Base-by-base conservation (phyloP, 2,329 filamentous ascomycete species). In the Sporothrix pallida region DNA sequence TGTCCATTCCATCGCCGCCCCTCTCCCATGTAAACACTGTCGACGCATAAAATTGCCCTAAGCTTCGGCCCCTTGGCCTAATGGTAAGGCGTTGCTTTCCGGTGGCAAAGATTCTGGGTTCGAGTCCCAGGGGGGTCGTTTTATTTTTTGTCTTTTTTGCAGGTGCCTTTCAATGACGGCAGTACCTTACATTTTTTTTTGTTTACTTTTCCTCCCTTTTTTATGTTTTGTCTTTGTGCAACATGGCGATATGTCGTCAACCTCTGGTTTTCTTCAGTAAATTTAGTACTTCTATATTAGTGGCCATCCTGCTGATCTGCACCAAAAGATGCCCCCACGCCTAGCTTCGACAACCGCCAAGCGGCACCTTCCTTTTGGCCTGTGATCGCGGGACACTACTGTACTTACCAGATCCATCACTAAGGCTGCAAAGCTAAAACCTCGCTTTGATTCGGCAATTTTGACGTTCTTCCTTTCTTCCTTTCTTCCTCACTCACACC, bases 21-120 rank as follows among this genome's bases (percentile, higher is more conserved):
- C 31, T n/a, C 31, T 37, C 31, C 31, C 31, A 37, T 37, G 60
- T 46, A n/a, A 65, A 65, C 60, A 46, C 37, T 46, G 3, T 46
- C n/a, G 60, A 65, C 31, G 31, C 31, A 37, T 37, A 7, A 3
- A 37, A 6, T 6, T 37, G 31, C 31, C 31, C 31, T 12, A 63
- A 44, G 60, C n/a, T 23, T n/a, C 60, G 37, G 60, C n/a, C 60
- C 60, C n/a, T 46, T 65, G 60, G 60, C 42, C 60, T 46, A 65
- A 63, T 63, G 60, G 31, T 63, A 63, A 46, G 60, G 37, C 60
- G 60, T 44, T 63, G 60, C 60, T 65, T 65, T 46, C 60, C 37
- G 60, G 60, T 46, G 60, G 60, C 37, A 65, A 65, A 65, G 60
- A 65, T 65, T 65, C 37, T 46, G 60, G 60, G 37, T 65, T 65